Base-by-base conservation (phyloP, 805 yeast species). In the Brettanomyces naardenensis region DNA sequence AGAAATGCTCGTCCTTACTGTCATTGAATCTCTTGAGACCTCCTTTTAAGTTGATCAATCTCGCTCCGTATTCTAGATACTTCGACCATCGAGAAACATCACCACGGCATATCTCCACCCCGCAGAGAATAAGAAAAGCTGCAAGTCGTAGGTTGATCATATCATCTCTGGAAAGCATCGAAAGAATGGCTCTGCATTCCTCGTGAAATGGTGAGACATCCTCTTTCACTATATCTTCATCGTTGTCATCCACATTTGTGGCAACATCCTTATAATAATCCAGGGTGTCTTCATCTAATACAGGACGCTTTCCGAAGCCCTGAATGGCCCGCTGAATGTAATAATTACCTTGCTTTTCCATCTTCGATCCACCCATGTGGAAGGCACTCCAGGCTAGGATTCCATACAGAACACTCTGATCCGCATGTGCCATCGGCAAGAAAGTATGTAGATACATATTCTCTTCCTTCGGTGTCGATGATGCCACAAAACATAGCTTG, bases 101-200 rank as follows among this genome's bases (percentile, higher is more conserved):
- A 6, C 95, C 95, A 45, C 77, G 71, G 58, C 90, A 84, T 37
- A 85, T 81, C 51, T 83, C 88, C 1, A 85, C 89, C n/a, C 82
- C 86, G 46, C 83, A 73, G 36, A 84, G 64, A 36, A 85, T 73
- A 44, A 84, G 58, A 37, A 80, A 63, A 14, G 80, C 73, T 1
- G 94, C 89, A 32, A 84, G 53, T 42, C 79, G 69, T 44, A 61
- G 49, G 26, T 71, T 53, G 13, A 65, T 54, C 7, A 58, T 36
- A 37, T 64, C 60, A 20, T 67, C 56, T 17, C 37, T 30, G 26
- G 48, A 61, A 36, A 56, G 41, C 36, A 35, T 28, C 14, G 41
- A 42, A 37, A 36, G 40, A 14, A 32, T 31, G 17, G 27, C n/a
- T 19, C 39, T 23, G 19, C 40, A 36, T 19, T 43, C 40, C n/a